Evolutionary conservation across 805 yeast genomes (phyloP).

Genomic region (Spencermartinsiella europaea): DNA sequence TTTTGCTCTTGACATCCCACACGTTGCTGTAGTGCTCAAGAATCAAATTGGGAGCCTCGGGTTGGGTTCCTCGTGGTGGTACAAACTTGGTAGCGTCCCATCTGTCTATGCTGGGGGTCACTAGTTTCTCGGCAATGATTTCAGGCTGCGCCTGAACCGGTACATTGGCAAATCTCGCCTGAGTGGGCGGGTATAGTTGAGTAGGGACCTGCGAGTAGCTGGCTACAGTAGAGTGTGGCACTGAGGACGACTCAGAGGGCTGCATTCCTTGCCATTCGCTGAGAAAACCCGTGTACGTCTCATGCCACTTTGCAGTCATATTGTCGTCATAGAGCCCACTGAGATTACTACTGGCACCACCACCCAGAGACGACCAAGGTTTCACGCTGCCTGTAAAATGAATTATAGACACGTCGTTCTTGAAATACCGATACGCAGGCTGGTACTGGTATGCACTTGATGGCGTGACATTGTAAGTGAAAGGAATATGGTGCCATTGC

Average conservation of each 20-base stretch:
- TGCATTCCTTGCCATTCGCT: not conserved
- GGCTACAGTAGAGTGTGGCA: not conserved
- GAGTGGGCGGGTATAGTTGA: not conserved
- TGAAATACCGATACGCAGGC: slow-evolving; percentile 61
- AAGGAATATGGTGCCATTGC: slow-evolving; percentile 69
- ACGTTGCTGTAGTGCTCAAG: slow-evolving; percentile 10
- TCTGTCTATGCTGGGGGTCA: slow-evolving; percentile 17
- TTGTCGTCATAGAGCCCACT: slow-evolving; percentile 8
- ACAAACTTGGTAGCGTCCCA: slow-evolving; percentile 27
- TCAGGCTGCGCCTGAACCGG: not conserved
- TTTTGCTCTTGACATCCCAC: slow-evolving; percentile 9
- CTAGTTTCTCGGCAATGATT: not conserved
- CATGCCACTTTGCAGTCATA: slow-evolving; percentile 20
- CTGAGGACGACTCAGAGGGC: not conserved
- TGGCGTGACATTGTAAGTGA: slow-evolving; percentile 77
- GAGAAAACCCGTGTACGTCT: slow-evolving; percentile 5
- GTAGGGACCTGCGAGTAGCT: not conserved
- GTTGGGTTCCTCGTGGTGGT: slow-evolving; percentile 23
- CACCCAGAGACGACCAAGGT: slow-evolving; percentile 34
- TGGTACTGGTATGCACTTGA: slow-evolving; percentile 58
- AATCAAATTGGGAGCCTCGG: slow-evolving; percentile 23
- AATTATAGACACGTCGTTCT: slow-evolving; percentile 34
- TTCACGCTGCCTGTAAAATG: slow-evolving; percentile 37
- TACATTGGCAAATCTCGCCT: not conserved
- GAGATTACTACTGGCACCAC: slow-evolving; percentile 9